Evolutionary conservation across 495 filamentous ascomycete genomes (phyloP).

Genomic region (Penicillium ochrochloron): DNA sequence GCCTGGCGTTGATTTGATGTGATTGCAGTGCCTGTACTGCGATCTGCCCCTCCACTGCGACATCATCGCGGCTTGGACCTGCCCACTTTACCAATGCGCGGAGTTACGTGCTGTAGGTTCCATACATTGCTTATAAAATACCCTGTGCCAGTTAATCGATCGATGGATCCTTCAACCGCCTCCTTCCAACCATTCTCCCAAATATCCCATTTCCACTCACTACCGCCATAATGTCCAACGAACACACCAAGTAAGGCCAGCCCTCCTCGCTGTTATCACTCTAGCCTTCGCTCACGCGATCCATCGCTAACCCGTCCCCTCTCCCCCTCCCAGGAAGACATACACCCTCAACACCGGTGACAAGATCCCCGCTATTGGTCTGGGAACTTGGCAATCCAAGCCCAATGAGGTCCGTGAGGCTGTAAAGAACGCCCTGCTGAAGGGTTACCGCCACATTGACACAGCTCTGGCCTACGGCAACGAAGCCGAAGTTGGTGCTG

Average conservation of each 20-base stretch:
- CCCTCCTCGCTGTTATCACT: neutral
- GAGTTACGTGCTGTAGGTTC: no score
- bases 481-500: conserved; percentile 80
- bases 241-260: conserved; percentile 47
- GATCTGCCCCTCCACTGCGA: conserved; percentile 14
- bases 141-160: neutral
- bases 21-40: neutral
- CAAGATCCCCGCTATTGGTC: conserved; percentile 79
- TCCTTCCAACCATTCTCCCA: neutral
- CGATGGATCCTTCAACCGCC: neutral
- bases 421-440: conserved; percentile 74
- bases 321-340: conserved; percentile 50
- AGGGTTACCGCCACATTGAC: conserved; percentile 75
- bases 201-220: conserved; percentile 1
- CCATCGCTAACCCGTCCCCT: conserved; percentile 3
- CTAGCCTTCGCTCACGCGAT: neutral
- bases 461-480: conserved; percentile 85
- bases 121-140: neutral
- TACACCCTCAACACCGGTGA: conserved; percentile 80
- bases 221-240: conserved; percentile 44
- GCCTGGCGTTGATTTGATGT: neutral
- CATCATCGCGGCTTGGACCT: conserved; percentile 45
- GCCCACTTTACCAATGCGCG: conserved; percentile 28
- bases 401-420: conserved; percentile 68
- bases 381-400: conserved; percentile 81